A percentile compares a stretch with the other conserved stretches of the same genome.
Evolutionary conservation across 2,329 filamentous ascomycete genomes (phyloP).

Genomic region (Lasiodiplodia theobromae): DNA sequence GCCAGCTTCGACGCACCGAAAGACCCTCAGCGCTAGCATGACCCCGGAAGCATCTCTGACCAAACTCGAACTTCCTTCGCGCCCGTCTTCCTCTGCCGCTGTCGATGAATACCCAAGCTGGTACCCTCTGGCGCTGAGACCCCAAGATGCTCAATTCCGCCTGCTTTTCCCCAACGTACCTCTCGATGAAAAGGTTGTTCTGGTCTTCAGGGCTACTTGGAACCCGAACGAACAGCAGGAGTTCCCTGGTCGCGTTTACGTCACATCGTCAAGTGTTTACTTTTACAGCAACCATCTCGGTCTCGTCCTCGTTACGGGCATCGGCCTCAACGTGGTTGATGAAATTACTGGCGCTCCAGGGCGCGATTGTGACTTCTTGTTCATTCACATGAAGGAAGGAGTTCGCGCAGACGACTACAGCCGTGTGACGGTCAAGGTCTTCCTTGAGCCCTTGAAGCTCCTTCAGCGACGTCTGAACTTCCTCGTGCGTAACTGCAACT

Average conservation of each 20-base stretch:
- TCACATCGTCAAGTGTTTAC: constrained; percentile 86
- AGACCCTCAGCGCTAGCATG: constrained; percentile 57
- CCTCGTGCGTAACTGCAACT: constrained; percentile 79
- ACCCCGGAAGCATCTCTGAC: constrained; percentile 15
- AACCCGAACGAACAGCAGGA: constrained; percentile 76
- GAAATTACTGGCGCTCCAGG: constrained; percentile 92
- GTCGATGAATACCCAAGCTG: constrained; percentile 70
- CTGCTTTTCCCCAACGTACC: constrained; percentile 86
- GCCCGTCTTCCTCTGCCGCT: constrained; percentile 45
- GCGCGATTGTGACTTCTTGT: constrained; percentile 91
- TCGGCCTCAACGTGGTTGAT: constrained; percentile 76
- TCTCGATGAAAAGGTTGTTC: constrained; percentile 79
- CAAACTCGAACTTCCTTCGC: constrained; percentile 17
- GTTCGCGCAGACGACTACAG: constrained; percentile 67
- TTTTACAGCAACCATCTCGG: constrained; percentile 97
- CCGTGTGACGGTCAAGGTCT: constrained; percentile 87
- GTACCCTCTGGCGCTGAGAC: constrained; percentile 82
- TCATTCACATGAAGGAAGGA: constrained; percentile 75
- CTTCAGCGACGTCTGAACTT: constrained; percentile 86
- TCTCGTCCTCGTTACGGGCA: constrained; percentile 81
- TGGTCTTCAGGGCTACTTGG: constrained; percentile 95
- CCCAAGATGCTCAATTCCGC: constrained; percentile 92
- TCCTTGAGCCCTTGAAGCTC: constrained; percentile 84
- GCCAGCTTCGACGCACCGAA: constrained; percentile 54
- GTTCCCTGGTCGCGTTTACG: constrained; percentile 85